Base-by-base conservation (phyloP, 2,329 filamentous ascomycete genomes). In the Nigrospora osmanthi region DNA sequence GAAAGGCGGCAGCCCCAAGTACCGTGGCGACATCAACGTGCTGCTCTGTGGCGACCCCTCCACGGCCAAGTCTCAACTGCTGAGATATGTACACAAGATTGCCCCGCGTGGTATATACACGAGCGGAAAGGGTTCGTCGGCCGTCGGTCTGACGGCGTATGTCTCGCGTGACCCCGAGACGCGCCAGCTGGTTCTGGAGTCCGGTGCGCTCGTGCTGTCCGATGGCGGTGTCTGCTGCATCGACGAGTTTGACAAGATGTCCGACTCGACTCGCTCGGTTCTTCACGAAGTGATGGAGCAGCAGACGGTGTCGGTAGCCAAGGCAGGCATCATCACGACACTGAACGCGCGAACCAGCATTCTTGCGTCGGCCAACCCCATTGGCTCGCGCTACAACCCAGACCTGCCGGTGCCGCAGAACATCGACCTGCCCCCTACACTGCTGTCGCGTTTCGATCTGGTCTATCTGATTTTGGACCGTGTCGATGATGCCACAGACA, bases 11-110 rank as follows among this genome's bases (percentile, higher is more conserved):
- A 95, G 87, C 59, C 93, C 93, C 7, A 90, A 86, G 57, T 98
- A 98, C 64, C 81, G 93, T 71, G 93, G 93, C 50, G 93, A 98
- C 65, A 96, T 98, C 71, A 98, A 98, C 62, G 80, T 98, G 42
- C 76, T 98, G 37, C 83, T 98, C 33, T 98, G 93, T 58, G 93
- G 93, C 74, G 93, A 98, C 59, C 93, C 93, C 0, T 97, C 91
- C 0, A 98, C 93, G 0, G 78, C 93, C 35, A 98, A 98, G 66
- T 98, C 93, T 11, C 94, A 98, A 66, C 72, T 98, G 45, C 76
- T 98, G 28, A 79, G 89, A 50, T 98, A 98, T 59, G 85, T 98
- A 23, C 91, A 98, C 76, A 94, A 95, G 68, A 98, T 98, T 58
- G 93, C 93, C 5, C 93, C 93, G 35, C 85, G 93, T 31, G 80